Evolutionary conservation across 1,284 basidiomycete genomes (phyloP), one percentile per base, ranked within the genome.

Genomic region (Puccinia horiana): DNA sequence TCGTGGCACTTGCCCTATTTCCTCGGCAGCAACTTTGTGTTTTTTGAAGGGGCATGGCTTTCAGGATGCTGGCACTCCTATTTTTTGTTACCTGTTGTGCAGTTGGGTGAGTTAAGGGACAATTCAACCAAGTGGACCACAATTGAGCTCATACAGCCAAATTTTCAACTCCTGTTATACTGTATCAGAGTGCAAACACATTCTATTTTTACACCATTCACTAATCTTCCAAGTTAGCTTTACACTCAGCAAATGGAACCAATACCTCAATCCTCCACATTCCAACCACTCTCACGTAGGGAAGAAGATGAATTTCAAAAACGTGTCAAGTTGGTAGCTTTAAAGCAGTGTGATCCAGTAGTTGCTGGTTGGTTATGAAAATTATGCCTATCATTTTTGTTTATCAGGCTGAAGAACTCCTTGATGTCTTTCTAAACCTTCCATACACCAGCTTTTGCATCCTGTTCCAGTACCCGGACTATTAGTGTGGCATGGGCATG

Each of bases 261-360:
- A 12, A 23, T 2, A 2, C 75, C 75, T 63, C 56, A 63, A 23
- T 42, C 76, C 0, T 63, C 58, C 11, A 44, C 58, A 5, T 65
- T 77, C 47, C 58, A 77, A 65, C 47, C 76, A 49, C 44, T 79
- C 6, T 79, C 76, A 70, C 44, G 76, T 3, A 49, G 76, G 52
- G 76, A 79, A 79, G 76, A 79, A 79, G 76, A 79, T 58, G 76
- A 79, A 56, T 70, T 79, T 18, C 61, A 69, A 40, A 67, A 70
- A 37, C 42, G 52, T 14, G 18, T 56, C 8, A 79, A 79, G 44
- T 26, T 79, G 32, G 49, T 52, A 9, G 76, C 76, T 37, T 70
- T 79, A n/a, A 79, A 79, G 40, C 47, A 63, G 23, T 79, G 76
- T 42, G 76, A 79, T 79, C 58, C 42, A n/a, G 32, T 70, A 49